Evolutionary conservation across 2,329 filamentous ascomycete species (phyloP), one percentile per base, ranked within the genome.

Genomic region (Fusarium devonianum): DNA sequence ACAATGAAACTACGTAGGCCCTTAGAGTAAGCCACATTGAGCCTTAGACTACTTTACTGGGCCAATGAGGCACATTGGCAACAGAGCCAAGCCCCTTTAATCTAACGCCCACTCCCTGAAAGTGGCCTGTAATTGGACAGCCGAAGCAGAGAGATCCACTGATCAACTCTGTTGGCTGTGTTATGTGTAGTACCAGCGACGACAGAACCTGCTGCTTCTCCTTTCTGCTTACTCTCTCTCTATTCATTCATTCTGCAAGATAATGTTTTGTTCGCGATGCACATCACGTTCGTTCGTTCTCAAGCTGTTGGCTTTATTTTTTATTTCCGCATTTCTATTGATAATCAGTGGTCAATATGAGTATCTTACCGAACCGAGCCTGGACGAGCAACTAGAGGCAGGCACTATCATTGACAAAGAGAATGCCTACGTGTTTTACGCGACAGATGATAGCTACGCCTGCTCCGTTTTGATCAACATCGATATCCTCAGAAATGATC

Each of bases 401-500:
- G 32, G 14, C 12, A 13, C 25, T 4, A 25, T 25, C 26, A 37
- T 25, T 13, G 25, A 33, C 16, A 42, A 19, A 9, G 19, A 43
- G 7, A 56, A 57, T 35, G 49, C 56, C 29, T 60, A 56, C 11
- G 45, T 55, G 32, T 62, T 62, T 26, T 62, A 62, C 42, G 58
- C 58, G 13, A 52, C 51, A 4, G 33, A 51, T 14, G 48, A 62
- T 7, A 16, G 10, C 12, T 62, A 62, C 22, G 56, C 56, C 12
- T 62, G 50, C 44, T 62, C 56, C 5, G 42, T 51, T 13, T 17
- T 52, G 4, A 48, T 60, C 35, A 62, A 60, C 16, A 39, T 53
- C 3, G 40, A 60, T 26, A 26, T 50, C 4, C 33, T 62, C 16
- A 53, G 41, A 14, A 28, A 22, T 3, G 21, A 42, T 2, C 28